phyloP scores from a whole-genome alignment of 805 yeast species.

The Dipodascus geniculatus region DNA sequence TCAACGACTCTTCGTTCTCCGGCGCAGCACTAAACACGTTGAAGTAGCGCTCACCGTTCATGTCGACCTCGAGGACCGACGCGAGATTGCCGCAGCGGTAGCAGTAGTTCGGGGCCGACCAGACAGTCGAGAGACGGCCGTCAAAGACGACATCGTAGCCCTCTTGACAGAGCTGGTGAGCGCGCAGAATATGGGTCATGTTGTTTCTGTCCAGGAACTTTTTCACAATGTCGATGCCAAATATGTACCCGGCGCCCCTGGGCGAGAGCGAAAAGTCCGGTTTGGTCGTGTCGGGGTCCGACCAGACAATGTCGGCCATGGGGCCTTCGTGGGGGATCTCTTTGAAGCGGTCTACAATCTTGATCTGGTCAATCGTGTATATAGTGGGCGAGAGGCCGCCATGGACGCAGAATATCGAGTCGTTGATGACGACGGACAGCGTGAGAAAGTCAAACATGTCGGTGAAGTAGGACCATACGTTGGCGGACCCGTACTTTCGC shows the following conservation, averaged over 20 bases:
- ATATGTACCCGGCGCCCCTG: slow-evolving; percentile 96
- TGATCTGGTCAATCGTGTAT: slow-evolving; percentile 84
- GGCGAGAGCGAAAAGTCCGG: slow-evolving; percentile 80
- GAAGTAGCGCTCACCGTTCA: slow-evolving; percentile 56
- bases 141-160: slow-evolving; percentile 89
- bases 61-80: slow-evolving; percentile 81
- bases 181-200: slow-evolving; percentile 74
- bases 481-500: slow-evolving; percentile 69
- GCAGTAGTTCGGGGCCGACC: slow-evolving; percentile 98
- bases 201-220: slow-evolving; percentile 70
- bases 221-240: slow-evolving; percentile 83
- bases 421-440: slow-evolving; percentile 80
- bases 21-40: slow-evolving; percentile 97
- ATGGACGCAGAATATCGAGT: slow-evolving; percentile 85
- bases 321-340: slow-evolving; percentile 99
- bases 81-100: slow-evolving; percentile 96
- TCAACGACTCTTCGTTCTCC: slow-evolving; percentile 55
- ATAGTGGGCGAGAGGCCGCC: slow-evolving; percentile 96
- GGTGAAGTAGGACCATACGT: slow-evolving; percentile 82
- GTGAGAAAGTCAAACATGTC: slow-evolving; percentile 89
- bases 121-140: slow-evolving; percentile 86
- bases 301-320: slow-evolving; percentile 98
- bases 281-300: slow-evolving; percentile 84
- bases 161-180: slow-evolving; percentile 94
- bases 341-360: slow-evolving; percentile 78